These are phyloP conservation scores for Schizochytrium sp. DNA, from an alignment of 108 stramenopile species.

Conservation along the genomic window DNA sequence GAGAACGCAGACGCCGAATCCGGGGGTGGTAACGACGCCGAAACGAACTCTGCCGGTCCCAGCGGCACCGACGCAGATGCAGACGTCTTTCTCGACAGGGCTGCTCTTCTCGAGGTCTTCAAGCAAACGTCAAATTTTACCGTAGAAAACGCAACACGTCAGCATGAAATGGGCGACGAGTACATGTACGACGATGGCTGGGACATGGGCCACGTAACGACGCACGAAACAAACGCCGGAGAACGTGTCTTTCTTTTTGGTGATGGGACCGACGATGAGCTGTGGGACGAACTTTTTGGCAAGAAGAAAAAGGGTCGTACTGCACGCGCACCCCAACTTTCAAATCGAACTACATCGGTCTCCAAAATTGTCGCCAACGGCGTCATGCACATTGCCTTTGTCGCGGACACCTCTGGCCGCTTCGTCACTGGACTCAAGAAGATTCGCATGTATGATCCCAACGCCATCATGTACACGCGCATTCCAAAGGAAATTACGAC, in stretches of 20 bases:
- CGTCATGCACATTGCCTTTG: conserved; percentile 2
- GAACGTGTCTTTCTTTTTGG: neutral
- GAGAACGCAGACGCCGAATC: too few species aligned
- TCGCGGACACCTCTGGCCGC: neutral
- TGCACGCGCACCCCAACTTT: neutral
- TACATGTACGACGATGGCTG: neutral
- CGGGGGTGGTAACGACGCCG: too few species aligned
- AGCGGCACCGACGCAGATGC: neutral
- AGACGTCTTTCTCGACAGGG: neutral
- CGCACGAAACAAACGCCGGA: neutral
- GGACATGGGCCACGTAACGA: neutral
- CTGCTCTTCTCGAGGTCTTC: neutral
- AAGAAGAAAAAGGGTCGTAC: neutral
- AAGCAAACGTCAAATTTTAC: neutral
- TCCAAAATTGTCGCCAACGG: neutral
- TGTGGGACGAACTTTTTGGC: conserved; percentile 2
- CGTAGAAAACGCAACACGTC: neutral
- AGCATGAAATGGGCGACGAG: neutral
- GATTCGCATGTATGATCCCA: neutral
- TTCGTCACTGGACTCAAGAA: neutral
- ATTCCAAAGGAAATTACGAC: neutral
- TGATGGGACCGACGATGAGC: neutral
- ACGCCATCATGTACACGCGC: neutral
- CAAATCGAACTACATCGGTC: neutral
- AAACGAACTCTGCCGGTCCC: too few species aligned